A percentile compares a stretch with the other conserved stretches of the same genome.
These are phyloP conservation scores for Xylariaceae sp. DNA, from an alignment of 2,329 filamentous ascomycete genomes.

Conservation along the genomic window DNA sequence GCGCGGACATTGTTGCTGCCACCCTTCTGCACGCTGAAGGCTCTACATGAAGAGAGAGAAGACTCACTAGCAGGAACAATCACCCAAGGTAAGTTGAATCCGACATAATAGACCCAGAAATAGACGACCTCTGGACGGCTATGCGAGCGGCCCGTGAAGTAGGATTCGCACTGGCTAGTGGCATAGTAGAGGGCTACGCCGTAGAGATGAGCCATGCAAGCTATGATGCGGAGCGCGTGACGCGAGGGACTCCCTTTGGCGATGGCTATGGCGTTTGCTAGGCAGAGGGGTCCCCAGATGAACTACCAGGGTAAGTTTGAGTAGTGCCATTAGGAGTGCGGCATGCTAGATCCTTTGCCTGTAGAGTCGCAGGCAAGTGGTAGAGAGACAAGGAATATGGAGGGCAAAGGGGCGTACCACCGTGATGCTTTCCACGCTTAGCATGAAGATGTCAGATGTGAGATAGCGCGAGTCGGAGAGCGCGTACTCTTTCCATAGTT, in stretches of 20 bases:
- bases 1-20: neutral
- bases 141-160: slow-evolving; percentile 43
- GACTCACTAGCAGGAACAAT: slow-evolving; percentile 52
- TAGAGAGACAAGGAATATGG: neutral
- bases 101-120: slow-evolving; percentile 61
- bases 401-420: slow-evolving; percentile 50
- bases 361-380: neutral
- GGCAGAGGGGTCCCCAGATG: slow-evolving; percentile 57
- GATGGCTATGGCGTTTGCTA: slow-evolving; percentile 45
- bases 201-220: slow-evolving; percentile 55
- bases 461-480: slow-evolving; percentile 84
- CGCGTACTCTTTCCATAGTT: slow-evolving; percentile 91
- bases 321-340: neutral
- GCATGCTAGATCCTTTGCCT: no score
- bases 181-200: slow-evolving; percentile 60
- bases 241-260: slow-evolving; percentile 40
- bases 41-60: neutral
- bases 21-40: neutral
- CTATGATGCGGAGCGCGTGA: slow-evolving; percentile 48
- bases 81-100: slow-evolving; percentile 59
- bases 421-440: slow-evolving; percentile 84
- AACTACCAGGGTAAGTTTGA: slow-evolving; percentile 32
- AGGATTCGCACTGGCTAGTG: slow-evolving; percentile 50
- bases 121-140: slow-evolving; percentile 58
- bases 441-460: slow-evolving; percentile 74